These are phyloP conservation scores for Boletus albobrunnescens DNA, from an alignment of 1,284 basidiomycete species.

Conservation along the genomic window DNA sequence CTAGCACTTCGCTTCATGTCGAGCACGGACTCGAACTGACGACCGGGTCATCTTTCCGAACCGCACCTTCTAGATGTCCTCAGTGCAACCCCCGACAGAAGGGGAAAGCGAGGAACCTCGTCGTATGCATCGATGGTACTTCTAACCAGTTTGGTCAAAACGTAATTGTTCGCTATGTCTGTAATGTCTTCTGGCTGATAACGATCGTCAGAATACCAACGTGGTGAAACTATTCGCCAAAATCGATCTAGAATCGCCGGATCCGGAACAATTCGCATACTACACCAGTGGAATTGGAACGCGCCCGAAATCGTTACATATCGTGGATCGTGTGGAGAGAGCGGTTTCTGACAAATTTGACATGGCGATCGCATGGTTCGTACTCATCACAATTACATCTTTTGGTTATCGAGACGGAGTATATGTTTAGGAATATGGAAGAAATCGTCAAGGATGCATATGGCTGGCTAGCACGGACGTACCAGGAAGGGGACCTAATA, in stretches of 20 bases:
- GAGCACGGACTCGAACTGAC: too few species aligned
- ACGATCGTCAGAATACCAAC: slow-evolving; percentile 33
- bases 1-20: not conserved
- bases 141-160: slow-evolving; percentile 27
- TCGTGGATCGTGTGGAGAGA: slow-evolving; percentile 16
- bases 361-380: slow-evolving; percentile 24
- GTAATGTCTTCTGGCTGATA: slow-evolving; percentile 1
- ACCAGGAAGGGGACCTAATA: too few species aligned
- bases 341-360: slow-evolving; percentile 20
- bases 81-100: slow-evolving; percentile 12
- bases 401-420: too few species aligned
- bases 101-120: slow-evolving; percentile 22
- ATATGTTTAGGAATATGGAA: not conserved
- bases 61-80: slow-evolving; percentile 7
- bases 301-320: slow-evolving; percentile 13
- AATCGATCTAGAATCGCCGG: slow-evolving; percentile 16
- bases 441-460: too few species aligned
- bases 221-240: slow-evolving; percentile 33
- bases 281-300: slow-evolving; percentile 41
- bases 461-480: too few species aligned
- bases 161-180: slow-evolving; percentile 5
- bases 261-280: slow-evolving; percentile 29
- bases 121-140: slow-evolving; percentile 31
- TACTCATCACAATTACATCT: not conserved
- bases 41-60: not conserved